Evolutionary conservation across 2,329 filamentous ascomycete species (phyloP).

Genomic region (Aspergillus chevalieri): DNA sequence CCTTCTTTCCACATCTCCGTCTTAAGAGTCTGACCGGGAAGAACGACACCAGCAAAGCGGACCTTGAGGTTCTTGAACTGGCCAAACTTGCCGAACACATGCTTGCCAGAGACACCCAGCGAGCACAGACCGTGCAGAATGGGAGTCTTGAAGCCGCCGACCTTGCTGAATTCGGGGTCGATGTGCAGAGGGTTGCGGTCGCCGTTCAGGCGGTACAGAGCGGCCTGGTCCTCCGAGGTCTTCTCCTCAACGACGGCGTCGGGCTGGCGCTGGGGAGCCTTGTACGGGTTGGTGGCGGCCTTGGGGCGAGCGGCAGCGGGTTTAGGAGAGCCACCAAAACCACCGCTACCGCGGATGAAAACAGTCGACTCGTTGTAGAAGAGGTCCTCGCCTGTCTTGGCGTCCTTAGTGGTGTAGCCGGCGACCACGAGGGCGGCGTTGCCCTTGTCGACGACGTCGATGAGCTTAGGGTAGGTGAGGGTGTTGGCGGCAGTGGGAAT

Average conservation of each 20-base stretch:
- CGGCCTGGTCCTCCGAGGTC: conserved; percentile 86
- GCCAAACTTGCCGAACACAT: conserved; percentile 78
- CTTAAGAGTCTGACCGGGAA: conserved; percentile 81
- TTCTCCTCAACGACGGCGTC: conserved; percentile 79
- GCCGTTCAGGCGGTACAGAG: conserved; percentile 84
- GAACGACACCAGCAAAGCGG: conserved; percentile 76
- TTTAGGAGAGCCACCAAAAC: conserved; percentile 80
- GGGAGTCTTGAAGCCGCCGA: conserved; percentile 88
- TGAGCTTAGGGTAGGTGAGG: conserved; percentile 67
- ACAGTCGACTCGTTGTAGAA: conserved; percentile 97
- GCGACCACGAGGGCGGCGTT: conserved; percentile 76
- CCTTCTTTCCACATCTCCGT: conserved; percentile 95
- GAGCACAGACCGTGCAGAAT: conserved; percentile 97
- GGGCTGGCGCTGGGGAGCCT: conserved; percentile 67
- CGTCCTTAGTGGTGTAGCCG: conserved; percentile 76
- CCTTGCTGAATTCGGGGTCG: conserved; percentile 87
- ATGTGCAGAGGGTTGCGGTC: conserved; percentile 97
- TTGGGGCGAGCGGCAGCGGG: conserved; percentile 63
- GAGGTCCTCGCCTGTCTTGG: conserved; percentile 76
- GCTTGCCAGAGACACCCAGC: conserved; percentile 87
- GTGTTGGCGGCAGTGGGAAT: conserved; percentile 79
- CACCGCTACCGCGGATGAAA: conserved; percentile 85
- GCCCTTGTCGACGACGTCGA: conserved; percentile 96
- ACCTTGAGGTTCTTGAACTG: conserved; percentile 88
- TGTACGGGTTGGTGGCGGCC: conserved; percentile 71